phyloP scores from a whole-genome alignment of 2,329 filamentous ascomycete species.

The Fusarium proliferatum region DNA sequence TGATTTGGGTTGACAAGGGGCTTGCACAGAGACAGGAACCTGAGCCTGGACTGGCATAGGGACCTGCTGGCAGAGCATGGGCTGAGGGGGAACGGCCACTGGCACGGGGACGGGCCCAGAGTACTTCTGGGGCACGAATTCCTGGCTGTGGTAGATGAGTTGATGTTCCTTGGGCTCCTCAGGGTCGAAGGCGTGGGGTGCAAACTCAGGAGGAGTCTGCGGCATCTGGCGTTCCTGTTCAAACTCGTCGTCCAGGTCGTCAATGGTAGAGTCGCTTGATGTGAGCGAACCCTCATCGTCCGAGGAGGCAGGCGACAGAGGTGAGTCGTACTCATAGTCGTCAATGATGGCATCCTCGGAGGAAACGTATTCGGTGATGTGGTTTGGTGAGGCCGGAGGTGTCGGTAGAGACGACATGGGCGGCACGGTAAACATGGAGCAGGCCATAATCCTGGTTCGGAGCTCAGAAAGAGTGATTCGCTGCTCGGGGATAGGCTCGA shows the following conservation, averaged over 20 bases:
- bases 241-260: slow-evolving; percentile 63
- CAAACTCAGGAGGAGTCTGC: slow-evolving; percentile 54
- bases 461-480: slow-evolving; percentile 86
- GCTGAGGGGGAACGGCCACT: slow-evolving; percentile 41
- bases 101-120: slow-evolving; percentile 51
- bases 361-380: slow-evolving; percentile 58
- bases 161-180: slow-evolving; percentile 57
- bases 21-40: slow-evolving; percentile 52
- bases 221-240: slow-evolving; percentile 56
- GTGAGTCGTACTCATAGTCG: slow-evolving; percentile 57
- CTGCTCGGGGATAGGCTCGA: slow-evolving; percentile 84
- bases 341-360: slow-evolving; percentile 59
- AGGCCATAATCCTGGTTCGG: slow-evolving; percentile 78
- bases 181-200: slow-evolving; percentile 58
- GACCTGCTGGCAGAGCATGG: slow-evolving; percentile 48
- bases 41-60: slow-evolving; percentile 48
- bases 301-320: slow-evolving; percentile 64
- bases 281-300: slow-evolving; percentile 67
- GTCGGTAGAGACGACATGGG: slow-evolving; percentile 49
- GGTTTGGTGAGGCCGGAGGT: slow-evolving; percentile 58
- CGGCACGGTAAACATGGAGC: slow-evolving; percentile 76
- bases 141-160: slow-evolving; percentile 56
- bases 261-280: slow-evolving; percentile 64
- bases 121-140: slow-evolving; percentile 60
- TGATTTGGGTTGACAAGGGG: slow-evolving; percentile 58